A percentile compares a stretch with the other conserved stretches of the same genome.
phyloP scores from a whole-genome alignment of 352 stramenopile species.

The Aphanomyces invadans region DNA sequence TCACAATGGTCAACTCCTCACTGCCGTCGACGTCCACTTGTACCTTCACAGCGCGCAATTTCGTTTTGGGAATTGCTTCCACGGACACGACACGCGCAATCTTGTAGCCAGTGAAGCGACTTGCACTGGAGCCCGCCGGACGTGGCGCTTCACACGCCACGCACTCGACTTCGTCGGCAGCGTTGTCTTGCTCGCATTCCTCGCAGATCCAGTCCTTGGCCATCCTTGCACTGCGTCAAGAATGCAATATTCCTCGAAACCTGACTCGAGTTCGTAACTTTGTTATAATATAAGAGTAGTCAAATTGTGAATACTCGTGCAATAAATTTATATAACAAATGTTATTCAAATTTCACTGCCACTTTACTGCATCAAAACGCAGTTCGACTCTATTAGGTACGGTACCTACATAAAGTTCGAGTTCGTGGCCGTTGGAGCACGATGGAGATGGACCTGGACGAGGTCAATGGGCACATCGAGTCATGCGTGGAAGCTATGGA shows the following conservation, averaged over 20 bases:
- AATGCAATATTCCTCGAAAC: neutral
- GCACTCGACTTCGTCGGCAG: constrained; percentile 18
- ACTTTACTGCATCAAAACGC: too few species aligned
- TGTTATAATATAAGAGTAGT: neutral
- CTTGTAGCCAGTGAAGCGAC: constrained; percentile 19
- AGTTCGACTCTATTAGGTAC: neutral
- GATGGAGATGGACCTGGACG: constrained; percentile 12
- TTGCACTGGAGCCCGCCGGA: neutral
- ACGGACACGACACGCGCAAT: constrained; percentile 20
- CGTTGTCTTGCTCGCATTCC: constrained; percentile 25
- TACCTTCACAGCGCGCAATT: constrained; percentile 18
- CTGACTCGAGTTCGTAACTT: too few species aligned
- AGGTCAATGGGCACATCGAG: constrained; percentile 3
- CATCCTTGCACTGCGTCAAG: neutral
- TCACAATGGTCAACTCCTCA: constrained; percentile 26
- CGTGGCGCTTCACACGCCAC: constrained; percentile 15
- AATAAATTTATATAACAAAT: too few species aligned
- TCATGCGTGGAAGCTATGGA: neutral
- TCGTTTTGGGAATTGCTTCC: constrained; percentile 22
- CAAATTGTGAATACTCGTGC: too few species aligned
- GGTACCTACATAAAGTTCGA: neutral
- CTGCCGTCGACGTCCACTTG: constrained; percentile 7
- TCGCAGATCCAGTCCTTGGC: constrained; percentile 20
- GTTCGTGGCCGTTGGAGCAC: neutral
- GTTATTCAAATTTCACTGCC: too few species aligned